Base-by-base conservation (phyloP, 139 green algal genomes). In the Raphidocelis subcapitata region DNA sequence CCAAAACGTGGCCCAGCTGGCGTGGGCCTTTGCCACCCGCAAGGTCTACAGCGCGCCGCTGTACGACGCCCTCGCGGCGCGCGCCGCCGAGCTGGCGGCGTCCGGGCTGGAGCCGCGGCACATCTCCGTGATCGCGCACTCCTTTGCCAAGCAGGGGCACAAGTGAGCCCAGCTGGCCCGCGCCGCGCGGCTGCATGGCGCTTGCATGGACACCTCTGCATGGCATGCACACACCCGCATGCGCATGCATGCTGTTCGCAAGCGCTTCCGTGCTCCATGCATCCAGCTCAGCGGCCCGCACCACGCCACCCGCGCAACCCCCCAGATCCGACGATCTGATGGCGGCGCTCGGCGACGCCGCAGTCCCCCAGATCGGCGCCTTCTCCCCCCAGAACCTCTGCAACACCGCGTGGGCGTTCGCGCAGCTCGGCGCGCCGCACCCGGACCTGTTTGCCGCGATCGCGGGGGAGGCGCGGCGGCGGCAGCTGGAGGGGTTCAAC, bases 81-180 rank as follows among this genome's bases (percentile, higher is more conserved):
- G n/a, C 18, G 46, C 12, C 46, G 15, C 46, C 12, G 46, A 15
- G 46, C 46, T 15, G 15, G 51, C 32, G 2, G 23, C 29, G 3
- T 20, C 16, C 18, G 32, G n/a, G 3, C 56, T 73, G 0, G 52
- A 64, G 32, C 67, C 67, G 2, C 67, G 65, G 8, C 67, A 74
- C 47, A 23, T 62, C 49, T 66, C 54, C 33, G 24, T 74, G 67
- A 15, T 74, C 26, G 67, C 67, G 12, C 65, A 55, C 54, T 36
- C 54, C 3, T 74, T 74, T 57, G 67, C 67, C 24, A 74, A 74
- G 55, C 67, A 74, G n/a, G 49, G 16, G 16, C 18, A 56, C n/a
- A n/a, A n/a, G n/a, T n/a, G n/a, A n/a, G n/a, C n/a, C n/a, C n/a
- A n/a, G n/a, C n/a, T n/a, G n/a, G n/a, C n/a, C n/a, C n/a, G n/a